These are phyloP conservation scores for Daedaleopsis sinensis DNA, from an alignment of 768 basidiomycete genomes.

Conservation along the genomic window DNA sequence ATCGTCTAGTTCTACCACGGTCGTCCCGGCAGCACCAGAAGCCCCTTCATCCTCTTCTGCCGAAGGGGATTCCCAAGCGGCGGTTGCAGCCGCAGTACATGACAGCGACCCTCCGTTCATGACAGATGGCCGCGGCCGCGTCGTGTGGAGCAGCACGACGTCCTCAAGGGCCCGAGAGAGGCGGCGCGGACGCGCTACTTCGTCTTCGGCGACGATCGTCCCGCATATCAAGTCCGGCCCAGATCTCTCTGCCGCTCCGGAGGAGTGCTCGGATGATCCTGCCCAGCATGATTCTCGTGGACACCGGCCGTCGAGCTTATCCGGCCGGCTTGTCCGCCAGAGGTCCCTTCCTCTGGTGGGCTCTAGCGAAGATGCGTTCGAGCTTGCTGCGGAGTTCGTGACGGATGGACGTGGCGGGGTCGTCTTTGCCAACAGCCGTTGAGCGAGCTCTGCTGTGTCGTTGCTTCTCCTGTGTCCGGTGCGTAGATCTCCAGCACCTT, in stretches of 20 bases:
- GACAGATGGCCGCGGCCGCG: slow-evolving; percentile 37
- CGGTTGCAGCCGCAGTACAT: slow-evolving; percentile 1
- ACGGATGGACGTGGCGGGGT: slow-evolving; percentile 19
- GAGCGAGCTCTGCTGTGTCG: not conserved
- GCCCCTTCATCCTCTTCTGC: not conserved
- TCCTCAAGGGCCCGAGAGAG: not conserved
- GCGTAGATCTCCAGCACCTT: too few species aligned
- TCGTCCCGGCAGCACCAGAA: not conserved
- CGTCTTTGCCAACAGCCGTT: slow-evolving; percentile 9
- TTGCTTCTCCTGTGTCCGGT: not conserved
- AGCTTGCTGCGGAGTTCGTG: slow-evolving; percentile 8
- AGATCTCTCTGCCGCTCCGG: not conserved
- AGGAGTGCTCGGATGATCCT: not conserved
- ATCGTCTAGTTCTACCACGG: not conserved
- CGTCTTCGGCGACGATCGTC: not conserved
- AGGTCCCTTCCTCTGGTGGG: slow-evolving; percentile 1
- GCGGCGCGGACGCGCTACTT: not conserved
- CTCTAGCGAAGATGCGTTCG: not conserved
- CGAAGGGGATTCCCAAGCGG: not conserved
- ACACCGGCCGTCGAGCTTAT: not conserved
- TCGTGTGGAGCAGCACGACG: slow-evolving; percentile 34
- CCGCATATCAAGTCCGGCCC: not conserved
- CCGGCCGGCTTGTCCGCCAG: slow-evolving; percentile 1
- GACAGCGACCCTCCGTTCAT: slow-evolving; percentile 32
- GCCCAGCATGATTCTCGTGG: not conserved